Evolutionary conservation across 2,329 filamentous ascomycete species (phyloP).

Genomic region (Botrytis aclada): DNA sequence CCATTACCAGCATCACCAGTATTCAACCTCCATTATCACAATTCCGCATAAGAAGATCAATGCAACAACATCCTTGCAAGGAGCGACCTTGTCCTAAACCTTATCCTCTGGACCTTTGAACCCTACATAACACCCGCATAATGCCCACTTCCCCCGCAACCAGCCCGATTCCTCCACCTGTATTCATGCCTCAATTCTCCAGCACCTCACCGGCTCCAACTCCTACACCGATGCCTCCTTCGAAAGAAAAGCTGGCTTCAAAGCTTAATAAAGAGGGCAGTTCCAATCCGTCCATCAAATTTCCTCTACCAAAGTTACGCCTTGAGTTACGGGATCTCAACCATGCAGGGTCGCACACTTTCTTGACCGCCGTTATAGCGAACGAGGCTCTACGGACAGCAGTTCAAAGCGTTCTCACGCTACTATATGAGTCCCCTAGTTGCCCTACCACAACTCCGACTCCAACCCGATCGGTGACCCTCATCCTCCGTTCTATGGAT

Average conservation of each 20-base stretch:
- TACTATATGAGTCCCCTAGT: constrained; percentile 62
- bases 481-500: constrained; percentile 73
- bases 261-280: background rate
- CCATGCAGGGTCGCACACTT: constrained; percentile 60
- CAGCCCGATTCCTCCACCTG: constrained; percentile 24
- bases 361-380: constrained; percentile 65
- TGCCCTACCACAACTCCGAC: constrained; percentile 44
- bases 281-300: constrained; percentile 29
- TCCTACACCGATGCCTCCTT: constrained; percentile 23
- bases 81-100: constrained; percentile 18
- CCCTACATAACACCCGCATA: constrained; percentile 12
- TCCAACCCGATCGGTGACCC: constrained; percentile 78
- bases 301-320: constrained; percentile 54
- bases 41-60: background rate
- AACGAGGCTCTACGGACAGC: constrained; percentile 59
- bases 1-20: background rate
- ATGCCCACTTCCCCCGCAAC: constrained; percentile 26
- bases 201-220: constrained; percentile 17
- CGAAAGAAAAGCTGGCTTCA: constrained; percentile 9
- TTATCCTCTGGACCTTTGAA: background rate
- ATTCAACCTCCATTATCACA: background rate
- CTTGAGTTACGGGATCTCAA: constrained; percentile 57
- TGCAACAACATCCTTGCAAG: constrained; percentile 13
- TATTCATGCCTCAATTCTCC: constrained; percentile 32
- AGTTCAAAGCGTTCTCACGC: constrained; percentile 64